Percentiles rank a stretch among this genome's conserved stretches.
These are phyloP conservation scores for Talaromyces trachyspermus DNA, from an alignment of 495 filamentous ascomycete genomes.

Conservation along the genomic window DNA sequence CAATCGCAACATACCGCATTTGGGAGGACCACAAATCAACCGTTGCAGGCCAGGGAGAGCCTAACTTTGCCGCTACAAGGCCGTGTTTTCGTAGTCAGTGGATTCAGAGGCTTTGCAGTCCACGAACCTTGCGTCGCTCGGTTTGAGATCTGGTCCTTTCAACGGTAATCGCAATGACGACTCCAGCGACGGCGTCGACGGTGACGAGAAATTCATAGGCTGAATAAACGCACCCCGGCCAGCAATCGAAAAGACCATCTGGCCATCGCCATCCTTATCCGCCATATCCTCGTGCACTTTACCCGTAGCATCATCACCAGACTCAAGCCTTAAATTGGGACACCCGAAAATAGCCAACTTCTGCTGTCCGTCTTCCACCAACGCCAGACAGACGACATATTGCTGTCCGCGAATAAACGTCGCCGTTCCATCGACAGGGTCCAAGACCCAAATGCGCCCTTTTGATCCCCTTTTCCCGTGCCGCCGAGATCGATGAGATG, in stretches of 20 bases:
- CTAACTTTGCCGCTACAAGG: conserved; percentile 39
- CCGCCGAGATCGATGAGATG: conserved; percentile 55
- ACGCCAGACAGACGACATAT: conserved; percentile 55
- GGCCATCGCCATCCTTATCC: conserved; percentile 44
- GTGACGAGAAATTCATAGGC: conserved; percentile 34
- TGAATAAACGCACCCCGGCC: conserved; percentile 50
- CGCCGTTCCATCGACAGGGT: conserved; percentile 66
- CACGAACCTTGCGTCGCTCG: conserved; percentile 38
- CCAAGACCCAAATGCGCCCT: conserved; percentile 54
- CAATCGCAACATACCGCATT: conserved; percentile 55
- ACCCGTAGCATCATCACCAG: conserved; percentile 6
- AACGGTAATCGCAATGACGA: conserved; percentile 46
- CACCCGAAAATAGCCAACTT: conserved; percentile 49
- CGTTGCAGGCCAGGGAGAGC: conserved; percentile 38
- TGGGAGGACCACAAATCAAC: conserved; percentile 58
- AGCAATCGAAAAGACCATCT: conserved; percentile 48
- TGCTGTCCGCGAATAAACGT: conserved; percentile 57
- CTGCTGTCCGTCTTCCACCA: conserved; percentile 42
- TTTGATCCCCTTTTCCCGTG: conserved; percentile 30
- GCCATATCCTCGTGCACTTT: conserved; percentile 39
- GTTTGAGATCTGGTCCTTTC: conserved; percentile 18
- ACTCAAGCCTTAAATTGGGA: conserved; percentile 41
- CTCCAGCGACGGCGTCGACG: conserved; percentile 14
- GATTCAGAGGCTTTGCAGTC: conserved; percentile 36
- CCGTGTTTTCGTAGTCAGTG: conserved; percentile 37